Evolutionary conservation across 2,329 filamentous ascomycete genomes (phyloP), one percentile per base, ranked within the genome.

Genomic region (Catunica adiposa): DNA sequence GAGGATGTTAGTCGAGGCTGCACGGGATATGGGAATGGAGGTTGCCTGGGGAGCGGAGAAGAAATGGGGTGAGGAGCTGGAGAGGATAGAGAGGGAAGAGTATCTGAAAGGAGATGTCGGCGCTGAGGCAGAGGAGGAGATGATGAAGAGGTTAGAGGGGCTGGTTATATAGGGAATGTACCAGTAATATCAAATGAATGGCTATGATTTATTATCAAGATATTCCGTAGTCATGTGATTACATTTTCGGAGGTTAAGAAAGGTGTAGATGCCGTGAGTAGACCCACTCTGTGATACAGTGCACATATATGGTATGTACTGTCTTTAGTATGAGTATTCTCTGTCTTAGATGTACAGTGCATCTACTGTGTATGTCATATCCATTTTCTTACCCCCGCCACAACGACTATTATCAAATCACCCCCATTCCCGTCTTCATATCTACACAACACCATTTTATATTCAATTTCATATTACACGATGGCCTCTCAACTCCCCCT

Each of bases 31-130:
- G 17, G 67, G 74, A 23, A 74, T 76, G 60, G 67, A 66, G 42
- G 72, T 88, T n/a, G 69, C 69, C 17, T 89, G 83, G 82, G 84
- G 84, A 0, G 77, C 80, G 0, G 73, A 80, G 62, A 71, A 81
- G 58, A 80, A 80, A 2, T 87, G 83, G 84, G 77, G 72, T 0
- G 73, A 80, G 26, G 17, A 37, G 26, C 5, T n/a, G 5, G 17
- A 22, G 31, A 52, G n/a, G 29, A 26, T 20, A 8, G 29, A 52
- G 22, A 38, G 34, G 50, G 2, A 11, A n/a, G 31, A 14, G 22
- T n/a, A 8, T 17, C 4, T 37, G 15, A 7, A 20, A 5, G 31
- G 17, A 23, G 50, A 37, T 17, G 17, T 14, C 0, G 50, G 17
- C 9, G 20, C 40, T 3, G 40, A 22, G 20, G n/a, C 40, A 44